A percentile compares a stretch with the other conserved stretches of the same genome.
phyloP scores from a whole-genome alignment of 768 basidiomycete genomes.

The Exsudoporus frostii region DNA sequence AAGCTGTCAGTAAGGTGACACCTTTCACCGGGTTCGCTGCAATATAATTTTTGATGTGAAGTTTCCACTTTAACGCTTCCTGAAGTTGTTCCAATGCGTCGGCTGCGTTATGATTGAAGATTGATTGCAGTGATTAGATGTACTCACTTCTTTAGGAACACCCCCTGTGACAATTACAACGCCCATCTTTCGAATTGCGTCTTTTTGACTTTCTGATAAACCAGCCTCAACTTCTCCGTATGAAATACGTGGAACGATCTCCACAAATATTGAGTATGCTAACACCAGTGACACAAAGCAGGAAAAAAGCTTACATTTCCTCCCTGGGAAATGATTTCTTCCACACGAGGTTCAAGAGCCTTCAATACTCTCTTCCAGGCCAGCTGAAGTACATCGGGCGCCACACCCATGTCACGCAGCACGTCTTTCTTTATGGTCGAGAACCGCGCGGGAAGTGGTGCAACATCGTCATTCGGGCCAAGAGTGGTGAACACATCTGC shows the following conservation, averaged over 20 bases:
- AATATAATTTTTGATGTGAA: slow-evolving; percentile 52
- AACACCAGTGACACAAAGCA: background rate
- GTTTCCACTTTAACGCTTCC: slow-evolving; percentile 62
- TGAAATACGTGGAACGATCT: slow-evolving; percentile 52
- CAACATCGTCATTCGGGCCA: slow-evolving; percentile 34
- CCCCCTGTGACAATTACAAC: slow-evolving; percentile 56
- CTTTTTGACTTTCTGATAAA: slow-evolving; percentile 42
- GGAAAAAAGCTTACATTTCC: slow-evolving; percentile 38
- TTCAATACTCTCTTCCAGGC: slow-evolving; percentile 55
- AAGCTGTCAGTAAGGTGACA: slow-evolving; percentile 9
- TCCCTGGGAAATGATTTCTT: slow-evolving; percentile 47
- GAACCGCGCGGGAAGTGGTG: slow-evolving; percentile 54
- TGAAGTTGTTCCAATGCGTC: slow-evolving; percentile 18
- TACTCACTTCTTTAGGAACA: slow-evolving; percentile 47
- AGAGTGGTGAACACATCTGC: slow-evolving; percentile 47
- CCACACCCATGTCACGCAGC: slow-evolving; percentile 36
- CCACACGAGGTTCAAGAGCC: slow-evolving; percentile 44
- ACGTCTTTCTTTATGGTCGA: slow-evolving; percentile 55
- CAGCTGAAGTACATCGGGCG: slow-evolving; percentile 32
- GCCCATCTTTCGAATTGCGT: slow-evolving; percentile 49
- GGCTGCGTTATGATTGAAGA: background rate
- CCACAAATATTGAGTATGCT: background rate
- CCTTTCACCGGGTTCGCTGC: slow-evolving; percentile 52
- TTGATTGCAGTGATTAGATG: slow-evolving; percentile 7
- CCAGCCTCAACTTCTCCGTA: slow-evolving; percentile 46